Evolutionary conservation across 2,329 filamentous ascomycete species (phyloP), one percentile per base, ranked within the genome.

Genomic region (Cephalotrichum gorgonifer): DNA sequence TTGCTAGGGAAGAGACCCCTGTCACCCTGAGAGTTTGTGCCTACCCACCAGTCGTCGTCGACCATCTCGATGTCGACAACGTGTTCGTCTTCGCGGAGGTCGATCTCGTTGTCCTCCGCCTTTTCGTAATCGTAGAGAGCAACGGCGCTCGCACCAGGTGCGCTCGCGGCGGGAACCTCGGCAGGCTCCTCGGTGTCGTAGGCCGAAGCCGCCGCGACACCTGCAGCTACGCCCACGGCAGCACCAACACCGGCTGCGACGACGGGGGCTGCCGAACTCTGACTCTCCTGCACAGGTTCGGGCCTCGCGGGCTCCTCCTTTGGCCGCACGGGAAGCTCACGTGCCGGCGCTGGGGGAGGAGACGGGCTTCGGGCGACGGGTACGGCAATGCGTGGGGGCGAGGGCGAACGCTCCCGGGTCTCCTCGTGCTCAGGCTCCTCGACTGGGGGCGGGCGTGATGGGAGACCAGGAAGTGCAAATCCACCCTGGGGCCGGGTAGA

Each of bases 41-140:
- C 93, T 78, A 95, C 86, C 93, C 93, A 98, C 93, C 93, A 98
- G 63, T 98, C 91, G 47, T 94, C 86, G 58, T 97, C 93, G 2
- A 98, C 88, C 86, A 94, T 94, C 54, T 97, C 88, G 59, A 98
- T 95, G 62, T 95, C 85, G 23, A 79, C 89, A 33, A 98, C 85
- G 54, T 83, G 79, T 59, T 96, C 87, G 54, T 90, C 90, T 67
- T 98, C 93, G 25, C 79, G 75, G 17, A 98, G 76, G 55, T 95
- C 89, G 50, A 98, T 79, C 68, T 98, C 93, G 60, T 98, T 98
- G 56, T 95, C 90, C 65, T 98, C 93, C 1, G 89, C 89, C 69
- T 94, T 96, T 60, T 96, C 91, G 62, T 98, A 98, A 63, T 98
- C 93, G 63, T 93, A 98, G 60, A 93, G 83, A 31, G 93, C 79